Conservation (phyloP, 1,284 basidiomycete genomes). For the Lentinula novae-zelandiae region DNA sequence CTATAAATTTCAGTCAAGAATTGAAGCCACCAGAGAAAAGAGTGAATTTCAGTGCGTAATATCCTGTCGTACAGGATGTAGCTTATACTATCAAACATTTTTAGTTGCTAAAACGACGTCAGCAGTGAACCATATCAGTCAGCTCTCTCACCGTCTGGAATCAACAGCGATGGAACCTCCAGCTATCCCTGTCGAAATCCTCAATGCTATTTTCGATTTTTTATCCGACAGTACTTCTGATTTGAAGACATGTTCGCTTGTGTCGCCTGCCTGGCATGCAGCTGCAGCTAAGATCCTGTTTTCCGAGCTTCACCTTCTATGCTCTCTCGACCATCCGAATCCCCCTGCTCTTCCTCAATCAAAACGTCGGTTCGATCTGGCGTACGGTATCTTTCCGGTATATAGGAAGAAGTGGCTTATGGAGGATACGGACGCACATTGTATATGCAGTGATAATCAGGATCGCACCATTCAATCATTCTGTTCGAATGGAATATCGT, state of each 20-base stretch:
- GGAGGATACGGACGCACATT: neutral
- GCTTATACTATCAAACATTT: neutral
- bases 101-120: neutral
- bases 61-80: neutral
- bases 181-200: neutral
- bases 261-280: conserved; percentile 1
- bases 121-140: neutral
- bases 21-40: neutral
- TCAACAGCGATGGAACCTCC: neutral
- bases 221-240: neutral
- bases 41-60: neutral
- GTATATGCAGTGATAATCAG: neutral
- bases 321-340: neutral
- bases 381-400: neutral
- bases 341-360: neutral
- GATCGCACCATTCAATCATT: neutral
- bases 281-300: neutral
- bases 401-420: neutral
- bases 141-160: neutral
- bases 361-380: neutral
- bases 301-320: neutral
- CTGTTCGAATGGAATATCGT: neutral
- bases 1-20: no score
- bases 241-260: conserved; percentile 5
- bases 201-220: neutral